Evolutionary conservation across 1,284 basidiomycete species (phyloP).

Genomic region (Xerocomus minutiporus): DNA sequence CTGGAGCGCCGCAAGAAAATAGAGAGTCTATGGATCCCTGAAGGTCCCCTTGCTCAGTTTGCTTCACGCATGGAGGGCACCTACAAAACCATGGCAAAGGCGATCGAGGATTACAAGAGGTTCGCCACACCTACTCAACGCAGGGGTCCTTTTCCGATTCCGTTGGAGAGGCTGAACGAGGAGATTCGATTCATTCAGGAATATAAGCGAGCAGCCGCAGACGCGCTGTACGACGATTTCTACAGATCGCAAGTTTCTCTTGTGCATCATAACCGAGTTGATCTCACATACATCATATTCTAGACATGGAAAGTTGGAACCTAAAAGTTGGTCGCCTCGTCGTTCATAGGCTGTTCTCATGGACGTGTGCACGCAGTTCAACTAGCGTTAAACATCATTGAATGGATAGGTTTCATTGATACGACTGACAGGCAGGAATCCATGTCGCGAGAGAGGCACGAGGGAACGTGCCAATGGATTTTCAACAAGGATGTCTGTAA

Average conservation of each 20-base stretch:
- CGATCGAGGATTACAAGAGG: conserved; percentile 23
- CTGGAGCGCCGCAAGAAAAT: conserved; percentile 22
- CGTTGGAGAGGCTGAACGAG: conserved; percentile 21
- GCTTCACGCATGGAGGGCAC: conserved; percentile 22
- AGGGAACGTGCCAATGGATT: conserved; percentile 27
- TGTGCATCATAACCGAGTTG: too few relatives aligned
- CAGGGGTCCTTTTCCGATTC: conserved; percentile 22
- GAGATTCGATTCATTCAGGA: conserved; percentile 22
- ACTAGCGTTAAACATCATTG: conserved; percentile 17
- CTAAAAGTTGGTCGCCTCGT: conserved; percentile 20
- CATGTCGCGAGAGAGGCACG: conserved; percentile 23
- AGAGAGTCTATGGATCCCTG: conserved; percentile 16
- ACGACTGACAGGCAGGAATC: conserved; percentile 23
- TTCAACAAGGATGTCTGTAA: conserved; percentile 20
- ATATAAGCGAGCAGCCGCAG: conserved; percentile 19
- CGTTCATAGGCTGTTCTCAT: conserved; percentile 2
- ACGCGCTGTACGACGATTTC: conserved; percentile 21
- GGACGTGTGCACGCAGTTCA: conserved; percentile 18
- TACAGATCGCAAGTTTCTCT: conserved; percentile 18
- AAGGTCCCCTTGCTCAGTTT: conserved; percentile 18
- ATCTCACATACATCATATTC: conserved; percentile 3
- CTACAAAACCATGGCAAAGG: conserved; percentile 18
- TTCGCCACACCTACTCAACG: conserved; percentile 8
- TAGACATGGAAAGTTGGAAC: conserved; percentile 19
- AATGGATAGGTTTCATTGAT: conserved; percentile 27